Conservation (phyloP, 495 filamentous ascomycete genomes). For the Xylaria bambusicola region DNA sequence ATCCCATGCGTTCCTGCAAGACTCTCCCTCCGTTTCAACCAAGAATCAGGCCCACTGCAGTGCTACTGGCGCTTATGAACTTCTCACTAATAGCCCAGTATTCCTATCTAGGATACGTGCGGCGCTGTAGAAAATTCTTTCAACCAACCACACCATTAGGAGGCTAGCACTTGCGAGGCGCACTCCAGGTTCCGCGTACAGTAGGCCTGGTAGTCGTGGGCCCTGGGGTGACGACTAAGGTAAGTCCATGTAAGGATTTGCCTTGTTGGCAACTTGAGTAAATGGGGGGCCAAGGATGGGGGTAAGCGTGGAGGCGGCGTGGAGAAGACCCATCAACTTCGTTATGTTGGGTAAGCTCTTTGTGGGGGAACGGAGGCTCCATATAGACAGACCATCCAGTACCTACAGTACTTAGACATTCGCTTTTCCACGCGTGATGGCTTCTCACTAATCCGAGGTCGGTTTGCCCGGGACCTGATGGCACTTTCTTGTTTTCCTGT, state of each 20-base stretch:
- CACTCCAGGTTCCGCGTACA: constrained; percentile 19
- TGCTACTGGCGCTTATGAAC: background rate
- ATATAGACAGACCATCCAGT: constrained; percentile 9
- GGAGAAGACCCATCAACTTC: constrained; percentile 15
- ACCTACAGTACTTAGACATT: background rate
- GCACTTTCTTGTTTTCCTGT: constrained; percentile 9
- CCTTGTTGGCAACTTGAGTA: constrained; percentile 4
- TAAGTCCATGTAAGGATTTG: background rate
- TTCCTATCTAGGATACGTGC: constrained; percentile 7
- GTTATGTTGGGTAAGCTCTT: constrained; percentile 9
- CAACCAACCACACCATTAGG: too few relatives aligned
- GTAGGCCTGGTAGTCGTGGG: constrained; percentile 13
- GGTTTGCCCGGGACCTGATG: constrained; percentile 10
- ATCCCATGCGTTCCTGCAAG: too few relatives aligned
- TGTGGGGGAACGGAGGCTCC: constrained; percentile 16
- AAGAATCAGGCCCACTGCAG: background rate
- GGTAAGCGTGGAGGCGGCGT: constrained; percentile 4
- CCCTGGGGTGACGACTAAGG: background rate
- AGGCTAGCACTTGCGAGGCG: background rate
- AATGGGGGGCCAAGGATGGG: constrained; percentile 10
- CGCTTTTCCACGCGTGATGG: constrained; percentile 5
- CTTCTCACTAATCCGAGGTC: constrained; percentile 5
- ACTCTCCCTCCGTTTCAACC: too few relatives aligned
- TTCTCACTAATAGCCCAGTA: background rate
- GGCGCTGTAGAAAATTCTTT: too few relatives aligned